Evolutionary conservation across 1,284 basidiomycete genomes (phyloP).

Genomic region (Pulveroboletus sp.): DNA sequence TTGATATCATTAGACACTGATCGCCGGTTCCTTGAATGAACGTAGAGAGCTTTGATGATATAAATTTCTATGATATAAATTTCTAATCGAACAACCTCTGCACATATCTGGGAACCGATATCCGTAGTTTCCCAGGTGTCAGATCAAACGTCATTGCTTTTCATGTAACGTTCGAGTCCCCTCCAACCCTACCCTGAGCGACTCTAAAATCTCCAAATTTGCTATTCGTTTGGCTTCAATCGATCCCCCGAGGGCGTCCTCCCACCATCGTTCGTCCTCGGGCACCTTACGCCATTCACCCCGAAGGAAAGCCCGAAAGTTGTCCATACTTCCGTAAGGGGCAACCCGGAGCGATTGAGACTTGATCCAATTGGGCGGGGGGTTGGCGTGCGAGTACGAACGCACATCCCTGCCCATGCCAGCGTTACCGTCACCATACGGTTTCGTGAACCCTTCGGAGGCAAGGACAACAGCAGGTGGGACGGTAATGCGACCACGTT

Average conservation of each 20-base stretch:
- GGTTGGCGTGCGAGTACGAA: slow-evolving; percentile 46
- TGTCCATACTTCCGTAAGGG: slow-evolving; percentile 41
- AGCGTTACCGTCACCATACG: slow-evolving; percentile 13
- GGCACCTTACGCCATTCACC: slow-evolving; percentile 61
- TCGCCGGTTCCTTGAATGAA: too few relatives aligned
- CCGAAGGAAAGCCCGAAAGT: slow-evolving; percentile 46
- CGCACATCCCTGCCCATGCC: not conserved
- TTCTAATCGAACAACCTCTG: too few relatives aligned
- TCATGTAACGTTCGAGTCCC: slow-evolving; percentile 22
- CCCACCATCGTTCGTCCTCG: slow-evolving; percentile 63
- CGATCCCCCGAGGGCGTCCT: slow-evolving; percentile 53
- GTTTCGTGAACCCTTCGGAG: slow-evolving; percentile 51
- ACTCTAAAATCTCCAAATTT: slow-evolving; percentile 45
- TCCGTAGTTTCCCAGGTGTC: too few relatives aligned
- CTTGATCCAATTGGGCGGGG: slow-evolving; percentile 54
- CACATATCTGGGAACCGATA: too few relatives aligned
- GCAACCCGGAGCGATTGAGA: slow-evolving; percentile 44
- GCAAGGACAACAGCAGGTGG: slow-evolving; percentile 66
- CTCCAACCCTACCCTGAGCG: slow-evolving; percentile 48
- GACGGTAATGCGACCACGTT: slow-evolving; percentile 73
- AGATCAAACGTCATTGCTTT: not conserved
- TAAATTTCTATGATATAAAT: too few relatives aligned
- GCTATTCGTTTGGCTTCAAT: slow-evolving; percentile 49
- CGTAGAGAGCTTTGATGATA: too few relatives aligned
- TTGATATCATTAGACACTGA: too few relatives aligned